These are phyloP conservation scores for Calycina marina DNA, from an alignment of 2,329 filamentous ascomycete genomes.

Conservation along the genomic window DNA sequence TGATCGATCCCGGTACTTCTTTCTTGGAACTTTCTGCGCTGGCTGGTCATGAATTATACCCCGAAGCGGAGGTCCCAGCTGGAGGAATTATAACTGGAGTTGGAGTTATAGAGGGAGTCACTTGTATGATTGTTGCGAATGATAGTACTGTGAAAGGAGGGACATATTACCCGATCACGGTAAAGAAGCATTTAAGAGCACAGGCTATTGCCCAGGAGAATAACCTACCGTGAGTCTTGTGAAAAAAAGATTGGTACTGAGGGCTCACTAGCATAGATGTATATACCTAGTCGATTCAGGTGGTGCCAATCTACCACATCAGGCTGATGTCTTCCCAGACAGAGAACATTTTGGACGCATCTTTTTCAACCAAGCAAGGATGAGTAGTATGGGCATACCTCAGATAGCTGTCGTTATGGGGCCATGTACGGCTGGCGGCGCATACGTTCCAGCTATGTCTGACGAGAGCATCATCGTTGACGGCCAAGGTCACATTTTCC, in stretches of 20 bases:
- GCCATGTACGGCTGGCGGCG: slow-evolving; percentile 86
- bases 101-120: slow-evolving; percentile 78
- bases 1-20: slow-evolving; percentile 78
- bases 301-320: slow-evolving; percentile 86
- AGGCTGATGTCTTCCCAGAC: slow-evolving; percentile 92
- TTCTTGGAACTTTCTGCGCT: slow-evolving; percentile 92
- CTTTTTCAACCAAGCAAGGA: slow-evolving; percentile 94
- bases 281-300: slow-evolving; percentile 96
- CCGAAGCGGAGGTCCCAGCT: slow-evolving; percentile 73
- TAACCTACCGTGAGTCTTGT: slow-evolving; percentile 41
- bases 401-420: slow-evolving; percentile 96
- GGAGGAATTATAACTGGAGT: slow-evolving; percentile 89
- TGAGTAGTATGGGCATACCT: slow-evolving; percentile 78
- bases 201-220: slow-evolving; percentile 88
- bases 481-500: slow-evolving; percentile 93
- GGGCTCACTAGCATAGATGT: slow-evolving; percentile 36
- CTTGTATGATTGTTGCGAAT: slow-evolving; percentile 87
- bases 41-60: slow-evolving; percentile 74
- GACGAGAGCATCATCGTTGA: slow-evolving; percentile 96
- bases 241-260: background rate
- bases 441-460: slow-evolving; percentile 93
- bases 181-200: slow-evolving; percentile 91
- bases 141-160: slow-evolving; percentile 96
- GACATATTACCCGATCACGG: slow-evolving; percentile 92
- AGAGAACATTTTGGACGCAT: slow-evolving; percentile 87